phyloP scores from a whole-genome alignment of 2,329 filamentous ascomycete genomes.

The Venturia carpophila region DNA sequence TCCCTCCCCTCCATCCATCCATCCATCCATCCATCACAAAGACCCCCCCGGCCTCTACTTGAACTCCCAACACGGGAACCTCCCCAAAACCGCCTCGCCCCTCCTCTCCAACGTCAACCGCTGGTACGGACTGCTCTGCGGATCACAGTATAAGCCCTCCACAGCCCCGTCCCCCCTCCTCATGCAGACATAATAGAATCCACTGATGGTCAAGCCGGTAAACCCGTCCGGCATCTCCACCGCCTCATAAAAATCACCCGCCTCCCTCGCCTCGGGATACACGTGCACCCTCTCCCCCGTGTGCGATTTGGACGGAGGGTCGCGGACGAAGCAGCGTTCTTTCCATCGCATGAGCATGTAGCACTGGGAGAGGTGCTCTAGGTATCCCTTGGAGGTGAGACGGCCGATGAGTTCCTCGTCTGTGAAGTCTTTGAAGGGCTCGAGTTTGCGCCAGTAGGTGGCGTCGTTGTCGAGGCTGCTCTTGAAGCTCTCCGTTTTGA shows the following conservation, averaged over 20 bases:
- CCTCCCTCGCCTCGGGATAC: constrained; percentile 4
- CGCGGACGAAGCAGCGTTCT: constrained; percentile 41
- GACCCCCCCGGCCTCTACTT: background rate
- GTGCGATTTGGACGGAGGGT: background rate
- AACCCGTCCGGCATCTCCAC: constrained; percentile 23
- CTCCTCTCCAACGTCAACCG: constrained; percentile 38
- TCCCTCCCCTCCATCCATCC: background rate
- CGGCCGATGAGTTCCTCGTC: constrained; percentile 38
- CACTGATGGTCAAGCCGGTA: constrained; percentile 44
- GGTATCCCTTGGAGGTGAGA: constrained; percentile 34
- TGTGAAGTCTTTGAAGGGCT: constrained; percentile 34
- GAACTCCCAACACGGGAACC: constrained; percentile 11
- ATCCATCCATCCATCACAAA: background rate
- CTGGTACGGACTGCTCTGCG: constrained; percentile 47
- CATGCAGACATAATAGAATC: constrained; percentile 48
- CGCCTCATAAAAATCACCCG: constrained; percentile 10
- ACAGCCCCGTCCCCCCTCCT: constrained; percentile 39
- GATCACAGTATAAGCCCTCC: constrained; percentile 49
- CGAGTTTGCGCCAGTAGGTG: constrained; percentile 42
- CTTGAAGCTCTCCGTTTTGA: constrained; percentile 46
- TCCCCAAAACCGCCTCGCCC: constrained; percentile 7
- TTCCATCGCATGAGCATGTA: constrained; percentile 53
- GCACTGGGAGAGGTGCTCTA: constrained; percentile 35
- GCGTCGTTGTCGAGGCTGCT: constrained; percentile 39
- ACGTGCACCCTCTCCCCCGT: background rate